Evolutionary conservation across 1,284 basidiomycete species (phyloP), one percentile per base, ranked within the genome.

Genomic region (Meira miltonrushii): DNA sequence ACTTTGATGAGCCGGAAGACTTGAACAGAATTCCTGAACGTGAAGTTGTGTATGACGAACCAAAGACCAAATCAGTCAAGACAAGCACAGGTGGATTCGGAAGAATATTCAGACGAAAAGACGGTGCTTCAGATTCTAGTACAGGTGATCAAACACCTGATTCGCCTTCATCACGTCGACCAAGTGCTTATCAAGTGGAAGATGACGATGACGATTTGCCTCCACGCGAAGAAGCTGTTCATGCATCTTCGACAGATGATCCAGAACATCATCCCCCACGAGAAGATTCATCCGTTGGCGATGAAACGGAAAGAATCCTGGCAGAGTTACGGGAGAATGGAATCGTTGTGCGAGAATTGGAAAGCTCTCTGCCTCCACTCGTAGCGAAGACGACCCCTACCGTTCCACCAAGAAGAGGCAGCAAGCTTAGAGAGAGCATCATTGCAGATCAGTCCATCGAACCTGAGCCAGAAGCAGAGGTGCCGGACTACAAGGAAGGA

Each of bases 1-100:
- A 75, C 67, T 78, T 78, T 64, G 75, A 78, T 57, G 75, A 78
- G 62, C 75, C 75, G 5, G 75, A 77, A 46, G 72, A 75, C 38
- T 60, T 78, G 19, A 63, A 64, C 21, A 65, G 67, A 28, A 68
- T 78, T 5, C 75, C 74, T 2, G 75, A 77, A 48, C 57, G 75
- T 25, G 67, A 77, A 51, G 62, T 75, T 6, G 62, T 74, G 33
- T 49, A 43, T 23, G 61, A 68, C 15, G 46, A 48, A 48, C 46
- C 46, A 23, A 69, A 72, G 55, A 59, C 68, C 46, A 69, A 66
- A 49, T 49, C 66, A 5, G 66, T 70, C n/a, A 39, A 63, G 5
- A 71, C 67, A 21, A 64, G 61, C 49, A 60, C 68, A 11, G 69
- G 68, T 9, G 71, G 71, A 2, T 72, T 72, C 21, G 69, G 68